Conservation (phyloP, 2,329 filamentous ascomycete species). For the Chaetomium sp. region DNA sequence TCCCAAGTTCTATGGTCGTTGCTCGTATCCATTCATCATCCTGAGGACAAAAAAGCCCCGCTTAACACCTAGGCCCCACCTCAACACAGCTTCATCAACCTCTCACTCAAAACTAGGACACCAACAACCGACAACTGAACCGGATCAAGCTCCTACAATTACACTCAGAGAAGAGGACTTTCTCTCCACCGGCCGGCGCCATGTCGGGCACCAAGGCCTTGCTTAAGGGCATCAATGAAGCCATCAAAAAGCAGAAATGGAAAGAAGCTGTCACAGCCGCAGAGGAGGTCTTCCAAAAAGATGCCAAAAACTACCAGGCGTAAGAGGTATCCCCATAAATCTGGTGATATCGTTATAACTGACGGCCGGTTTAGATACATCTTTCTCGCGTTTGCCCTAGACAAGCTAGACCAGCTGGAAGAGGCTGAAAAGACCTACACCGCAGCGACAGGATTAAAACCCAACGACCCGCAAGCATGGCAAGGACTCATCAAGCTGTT, state of each 20-base stretch:
- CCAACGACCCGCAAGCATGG: conserved; percentile 77
- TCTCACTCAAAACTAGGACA: neutral
- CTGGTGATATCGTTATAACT: neutral
- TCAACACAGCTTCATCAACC: neutral
- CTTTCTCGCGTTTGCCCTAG: conserved; percentile 79
- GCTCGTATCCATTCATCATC: neutral
- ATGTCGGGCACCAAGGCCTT: conserved; percentile 61
- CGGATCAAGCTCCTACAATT: neutral
- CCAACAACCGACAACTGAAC: neutral
- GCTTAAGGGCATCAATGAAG: conserved; percentile 74
- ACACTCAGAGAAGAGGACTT: neutral
- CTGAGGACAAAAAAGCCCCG: neutral
- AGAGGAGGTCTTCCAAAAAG: conserved; percentile 60
- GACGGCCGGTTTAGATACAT: conserved; percentile 51
- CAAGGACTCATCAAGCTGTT: conserved; percentile 83
- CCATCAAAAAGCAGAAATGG: conserved; percentile 72
- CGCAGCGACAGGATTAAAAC: conserved; percentile 63
- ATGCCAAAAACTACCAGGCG: conserved; percentile 77
- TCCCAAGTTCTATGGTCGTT: neutral
- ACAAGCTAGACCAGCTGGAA: conserved; percentile 64
- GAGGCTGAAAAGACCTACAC: conserved; percentile 73
- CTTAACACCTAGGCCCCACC: neutral
- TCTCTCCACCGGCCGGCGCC: neutral
- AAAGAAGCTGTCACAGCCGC: conserved; percentile 67
- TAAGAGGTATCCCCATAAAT: conserved; percentile 33